Evolutionary conservation across 2,329 filamentous ascomycete species (phyloP), one percentile per base, ranked within the genome.

Genomic region (Leptographium flavum): DNA sequence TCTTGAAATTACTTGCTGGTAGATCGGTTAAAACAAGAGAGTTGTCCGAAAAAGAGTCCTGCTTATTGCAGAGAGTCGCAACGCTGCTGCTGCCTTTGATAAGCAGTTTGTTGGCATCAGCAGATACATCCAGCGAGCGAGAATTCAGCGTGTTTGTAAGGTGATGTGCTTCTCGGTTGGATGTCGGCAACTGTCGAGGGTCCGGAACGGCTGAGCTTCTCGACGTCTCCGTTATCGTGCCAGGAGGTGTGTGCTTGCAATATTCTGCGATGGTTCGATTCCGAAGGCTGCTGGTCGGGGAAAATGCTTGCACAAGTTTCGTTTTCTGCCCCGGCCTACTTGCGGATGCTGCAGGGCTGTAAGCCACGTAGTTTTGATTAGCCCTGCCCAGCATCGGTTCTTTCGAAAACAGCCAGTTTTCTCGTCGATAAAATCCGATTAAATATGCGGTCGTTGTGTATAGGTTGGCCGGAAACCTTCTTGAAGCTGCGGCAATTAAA

Each of bases 261-360:
- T 42, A 52, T n/a, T 48, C 43, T 14, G 45, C 25, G 32, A 52
- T 48, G 48, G 69, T 70, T 33, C 60, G 60, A 57, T 67, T 63
- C 6, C 58, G 60, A 15, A 72, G 70, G 52, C 69, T 77, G 58
- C 71, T 78, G 1, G 76, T 76, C 4, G 73, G 68, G 50, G 79
- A 74, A 15, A 73, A 61, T 47, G 73, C 66, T 57, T 77, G 75
- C 5, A 65, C 59, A 37, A 73, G 57, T 40, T 57, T 52, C 9
- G 56, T 51, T 42, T 60, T 60, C 10, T 37, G 48, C n/a, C 43
- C 44, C 13, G n/a, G n/a, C 13, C 27, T 15, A 30, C 30, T 13
- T 14, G 36, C 32, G 13, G 36, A 14, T 8, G 25, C 14, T 10
- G 37, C 49, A 58, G 36, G 22, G 27, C 30, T 40, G 45, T 59